These are phyloP conservation scores for Cytospora piceae DNA, from an alignment of 2,329 filamentous ascomycete genomes.

Conservation along the genomic window DNA sequence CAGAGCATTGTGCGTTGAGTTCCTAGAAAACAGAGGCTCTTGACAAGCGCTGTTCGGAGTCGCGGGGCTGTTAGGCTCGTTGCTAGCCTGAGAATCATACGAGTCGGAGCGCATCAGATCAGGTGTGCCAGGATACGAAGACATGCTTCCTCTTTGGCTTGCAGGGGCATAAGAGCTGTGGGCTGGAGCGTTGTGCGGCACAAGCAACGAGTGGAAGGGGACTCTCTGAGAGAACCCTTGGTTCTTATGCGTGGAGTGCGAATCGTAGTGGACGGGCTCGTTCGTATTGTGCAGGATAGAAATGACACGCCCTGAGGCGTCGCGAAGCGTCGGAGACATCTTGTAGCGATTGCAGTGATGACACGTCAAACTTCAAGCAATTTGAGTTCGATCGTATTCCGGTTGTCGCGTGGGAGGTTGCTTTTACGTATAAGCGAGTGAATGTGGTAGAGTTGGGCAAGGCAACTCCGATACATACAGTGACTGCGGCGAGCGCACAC, in stretches of 20 bases:
- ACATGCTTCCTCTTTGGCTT: slow-evolving; percentile 32
- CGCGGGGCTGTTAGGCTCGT: slow-evolving; percentile 58
- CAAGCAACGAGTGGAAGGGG: neutral
- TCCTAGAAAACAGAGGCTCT: slow-evolving; percentile 13
- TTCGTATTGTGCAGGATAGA: slow-evolving; percentile 26
- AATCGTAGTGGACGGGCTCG: slow-evolving; percentile 14
- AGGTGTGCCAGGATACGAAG: slow-evolving; percentile 55
- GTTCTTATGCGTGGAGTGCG: slow-evolving; percentile 6
- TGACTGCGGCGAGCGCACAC: neutral
- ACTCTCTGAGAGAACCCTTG: neutral
- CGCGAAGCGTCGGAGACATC: slow-evolving; percentile 23
- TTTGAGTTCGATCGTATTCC: neutral
- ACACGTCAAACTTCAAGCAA: neutral
- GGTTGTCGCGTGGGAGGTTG: neutral
- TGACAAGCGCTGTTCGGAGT: slow-evolving; percentile 54
- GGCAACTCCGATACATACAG: neutral
- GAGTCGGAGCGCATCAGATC: slow-evolving; percentile 64
- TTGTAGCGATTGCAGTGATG: neutral
- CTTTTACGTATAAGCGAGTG: neutral
- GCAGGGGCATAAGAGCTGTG: slow-evolving; percentile 15
- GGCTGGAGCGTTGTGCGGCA: slow-evolving; percentile 8
- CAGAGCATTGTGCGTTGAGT: neutral
- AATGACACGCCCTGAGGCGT: slow-evolving; percentile 27
- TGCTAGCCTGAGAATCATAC: slow-evolving; percentile 63
- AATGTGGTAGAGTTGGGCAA: neutral